Conservation (phyloP, 176 grass and related monocot genomes). For the Aegilops umbellulata region DNA sequence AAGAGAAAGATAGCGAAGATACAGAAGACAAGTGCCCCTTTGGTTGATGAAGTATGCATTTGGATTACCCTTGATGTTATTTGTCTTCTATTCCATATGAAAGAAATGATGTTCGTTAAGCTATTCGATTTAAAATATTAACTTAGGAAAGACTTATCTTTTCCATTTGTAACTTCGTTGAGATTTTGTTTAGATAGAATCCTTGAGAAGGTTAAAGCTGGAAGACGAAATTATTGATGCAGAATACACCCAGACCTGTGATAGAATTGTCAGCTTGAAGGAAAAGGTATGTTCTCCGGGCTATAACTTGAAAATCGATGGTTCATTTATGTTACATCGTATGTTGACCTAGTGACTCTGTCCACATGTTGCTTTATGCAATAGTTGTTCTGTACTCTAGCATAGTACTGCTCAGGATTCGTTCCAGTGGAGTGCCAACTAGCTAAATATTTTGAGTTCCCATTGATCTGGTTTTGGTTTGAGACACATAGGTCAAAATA, state of each 20-base stretch:
- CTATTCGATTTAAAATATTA: background rate
- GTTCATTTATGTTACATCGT: background rate
- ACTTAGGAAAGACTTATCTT: conserved; percentile 3
- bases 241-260: conserved; percentile 74
- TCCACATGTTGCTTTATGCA: background rate
- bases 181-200: conserved; percentile 67
- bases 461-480: conserved; percentile 22
- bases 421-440: background rate
- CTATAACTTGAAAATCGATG: conserved; percentile 12
- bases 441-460: conserved; percentile 14
- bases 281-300: conserved; percentile 65
- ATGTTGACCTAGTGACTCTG: background rate
- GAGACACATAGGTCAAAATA: background rate
- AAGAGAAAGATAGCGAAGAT: conserved; percentile 73
- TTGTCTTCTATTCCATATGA: background rate
- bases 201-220: conserved; percentile 75
- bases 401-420: background rate
- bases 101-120: background rate
- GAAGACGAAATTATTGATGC: conserved; percentile 88
- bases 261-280: conserved; percentile 79
- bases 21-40: conserved; percentile 48
- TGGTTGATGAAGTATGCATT: conserved; percentile 68
- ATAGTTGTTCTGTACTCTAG: conserved; percentile 16
- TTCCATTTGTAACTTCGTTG: conserved; percentile 31
- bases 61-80: background rate